phyloP scores from a whole-genome alignment of 2,329 filamentous ascomycete genomes.

The Fusarium sp. region DNA sequence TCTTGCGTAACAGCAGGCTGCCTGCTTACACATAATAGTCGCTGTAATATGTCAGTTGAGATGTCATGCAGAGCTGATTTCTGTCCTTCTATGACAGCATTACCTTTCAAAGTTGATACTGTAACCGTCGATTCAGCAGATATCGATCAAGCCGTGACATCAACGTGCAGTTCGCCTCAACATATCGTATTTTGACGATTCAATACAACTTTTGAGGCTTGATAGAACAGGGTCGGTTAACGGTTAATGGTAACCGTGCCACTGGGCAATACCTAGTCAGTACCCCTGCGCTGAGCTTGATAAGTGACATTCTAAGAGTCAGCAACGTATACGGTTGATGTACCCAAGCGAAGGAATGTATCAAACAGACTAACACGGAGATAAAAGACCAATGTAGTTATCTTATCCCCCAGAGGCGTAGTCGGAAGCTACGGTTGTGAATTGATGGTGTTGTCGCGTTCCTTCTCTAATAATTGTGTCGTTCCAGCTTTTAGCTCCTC shows the following conservation, averaged over 20 bases:
- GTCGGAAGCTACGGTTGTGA: not conserved
- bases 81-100: not conserved
- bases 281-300: not conserved
- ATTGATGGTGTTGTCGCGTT: constrained; percentile 17
- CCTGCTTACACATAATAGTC: not conserved
- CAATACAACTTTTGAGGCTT: constrained; percentile 7
- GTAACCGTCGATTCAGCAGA: not conserved
- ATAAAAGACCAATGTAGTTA: not conserved
- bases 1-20: constrained; percentile 3
- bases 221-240: constrained; percentile 24
- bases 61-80: not conserved
- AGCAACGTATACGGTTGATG: not conserved
- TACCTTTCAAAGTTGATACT: not conserved
- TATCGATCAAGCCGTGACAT: constrained; percentile 2
- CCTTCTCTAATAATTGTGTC: constrained; percentile 2
- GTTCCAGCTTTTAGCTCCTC: not conserved
- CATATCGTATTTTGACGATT: not conserved
- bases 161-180: not conserved
- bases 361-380: constrained; percentile 1
- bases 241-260: constrained; percentile 31
- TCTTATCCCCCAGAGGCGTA: not conserved
- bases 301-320: constrained; percentile 1
- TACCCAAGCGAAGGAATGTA: constrained; percentile 1
- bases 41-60: not conserved
- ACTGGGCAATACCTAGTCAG: not conserved